Base-by-base conservation (phyloP, 371 early-diverging fungal genomes). In the Syncephalis fuscata region DNA sequence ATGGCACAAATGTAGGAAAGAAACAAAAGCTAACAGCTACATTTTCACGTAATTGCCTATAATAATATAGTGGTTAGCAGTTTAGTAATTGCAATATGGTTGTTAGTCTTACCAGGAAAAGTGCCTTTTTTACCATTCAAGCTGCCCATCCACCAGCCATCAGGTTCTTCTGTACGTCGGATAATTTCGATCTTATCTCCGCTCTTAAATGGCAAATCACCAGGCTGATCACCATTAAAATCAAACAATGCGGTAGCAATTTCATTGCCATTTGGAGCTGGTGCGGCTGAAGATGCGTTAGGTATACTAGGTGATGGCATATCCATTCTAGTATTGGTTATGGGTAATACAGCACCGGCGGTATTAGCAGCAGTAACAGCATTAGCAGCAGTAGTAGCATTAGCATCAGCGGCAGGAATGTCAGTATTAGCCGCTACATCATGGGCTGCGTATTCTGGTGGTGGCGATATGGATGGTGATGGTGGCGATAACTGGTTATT, bases 101-200 rank as follows among this genome's bases (percentile, higher is more conserved):
- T 7, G 32, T 11, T 32, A 32, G 7, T 7, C 32, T 32, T 73
- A 54, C 76, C 81, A 44, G 82, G 82, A 56, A 82, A 82, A 19
- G 72, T 55, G 23, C 82, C 82, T 27, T 54, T 52, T 25, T 61
- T 58, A 21, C 76, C 76, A 48, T 68, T 63, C 8, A 75, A 45
- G 19, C 59, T 52, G 5, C 82, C 82, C 2, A 68, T 66, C 82
- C 82, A 82, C 83, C 83, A 82, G 56, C 74, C 77, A 49, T 82
- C 65, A 4, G 51, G 47, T 38, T 65, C 67, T 17, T 58, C 56
- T 0, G 80, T 71, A 23, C 63, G 55, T 46, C 72, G 57, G 7
- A 79, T 21, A 4, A 82, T 48, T 54, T 77, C 72, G 48, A 82
- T 76, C 4, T 56, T 49, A 49, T 82, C 81, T 48, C 68, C 74